Evolutionary conservation across 257 asterid species (phyloP).

Genomic region (Vinca minor): DNA sequence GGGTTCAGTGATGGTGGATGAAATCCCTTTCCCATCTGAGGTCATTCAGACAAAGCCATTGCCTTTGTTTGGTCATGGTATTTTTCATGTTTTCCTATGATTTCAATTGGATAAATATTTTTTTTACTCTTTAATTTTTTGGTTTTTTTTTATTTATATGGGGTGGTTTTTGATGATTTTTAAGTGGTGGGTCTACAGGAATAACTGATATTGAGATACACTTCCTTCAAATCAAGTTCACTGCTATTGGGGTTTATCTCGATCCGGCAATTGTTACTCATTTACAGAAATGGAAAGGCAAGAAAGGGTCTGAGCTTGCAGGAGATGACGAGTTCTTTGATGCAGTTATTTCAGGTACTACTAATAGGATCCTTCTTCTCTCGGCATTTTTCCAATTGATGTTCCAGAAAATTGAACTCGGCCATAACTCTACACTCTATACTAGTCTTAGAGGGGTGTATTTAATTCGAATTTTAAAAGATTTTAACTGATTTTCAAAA

Average conservation of each 20-base stretch:
- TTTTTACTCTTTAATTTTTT: no score
- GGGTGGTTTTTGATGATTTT: no score
- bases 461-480: no score
- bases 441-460: no score
- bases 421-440: no score
- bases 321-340: conserved; percentile 67
- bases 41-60: conserved; percentile 23
- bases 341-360: conserved; percentile 52
- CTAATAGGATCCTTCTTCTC: no score
- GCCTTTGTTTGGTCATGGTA: conserved; percentile 59
- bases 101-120: no score
- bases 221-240: conserved; percentile 84
- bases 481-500: no score
- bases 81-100: no score
- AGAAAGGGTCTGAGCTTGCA: conserved; percentile 42
- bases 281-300: conserved; percentile 68
- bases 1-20: conserved; percentile 42
- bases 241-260: conserved; percentile 90
- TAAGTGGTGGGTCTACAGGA: conserved; percentile 36
- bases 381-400: no score
- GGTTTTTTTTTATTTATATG: no score
- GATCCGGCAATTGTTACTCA: conserved; percentile 54
- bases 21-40: conserved; percentile 44
- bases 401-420: no score
- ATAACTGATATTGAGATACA: conserved; percentile 91